phyloP scores from a whole-genome alignment of 306 rosid genomes.

The Canavalia ensiformis region DNA sequence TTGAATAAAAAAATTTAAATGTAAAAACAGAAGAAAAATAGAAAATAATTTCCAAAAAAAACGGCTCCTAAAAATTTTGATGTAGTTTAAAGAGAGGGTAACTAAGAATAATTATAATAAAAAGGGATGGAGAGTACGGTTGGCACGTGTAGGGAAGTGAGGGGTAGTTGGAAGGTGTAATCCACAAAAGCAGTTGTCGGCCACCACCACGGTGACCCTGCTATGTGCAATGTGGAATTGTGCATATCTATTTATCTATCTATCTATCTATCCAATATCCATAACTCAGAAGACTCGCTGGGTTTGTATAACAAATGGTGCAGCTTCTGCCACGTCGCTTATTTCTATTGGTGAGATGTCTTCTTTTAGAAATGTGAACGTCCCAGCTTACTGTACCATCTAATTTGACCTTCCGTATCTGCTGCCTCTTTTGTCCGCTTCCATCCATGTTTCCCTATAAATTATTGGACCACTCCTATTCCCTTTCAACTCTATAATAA shows the following conservation, averaged over 20 bases:
- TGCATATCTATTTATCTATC: background rate
- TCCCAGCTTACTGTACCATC: conserved; percentile 36
- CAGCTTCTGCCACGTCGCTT: conserved; percentile 59
- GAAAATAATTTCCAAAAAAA: too few relatives aligned
- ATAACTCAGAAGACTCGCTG: background rate
- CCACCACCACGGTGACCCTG: conserved; percentile 45
- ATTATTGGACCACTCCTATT: too few relatives aligned
- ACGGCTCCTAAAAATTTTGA: too few relatives aligned
- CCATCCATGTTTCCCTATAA: background rate
- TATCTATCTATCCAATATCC: too few relatives aligned
- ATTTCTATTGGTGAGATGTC: conserved; percentile 31
- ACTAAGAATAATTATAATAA: too few relatives aligned
- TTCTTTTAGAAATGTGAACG: background rate
- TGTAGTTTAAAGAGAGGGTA: too few relatives aligned
- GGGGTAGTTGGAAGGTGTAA: conserved; percentile 36
- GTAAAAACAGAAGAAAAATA: too few relatives aligned
- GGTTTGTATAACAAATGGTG: conserved; percentile 41
- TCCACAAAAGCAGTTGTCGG: conserved; percentile 71
- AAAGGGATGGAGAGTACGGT: conserved; percentile 38
- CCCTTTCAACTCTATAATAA: too few relatives aligned
- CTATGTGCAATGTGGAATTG: too few relatives aligned
- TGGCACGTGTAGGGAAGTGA: conserved; percentile 63
- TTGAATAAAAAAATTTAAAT: too few relatives aligned
- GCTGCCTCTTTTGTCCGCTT: background rate
- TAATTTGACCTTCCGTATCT: conserved; percentile 20